phyloP scores from a whole-genome alignment of 1,139 yeast species.

The Sugiyamaella novakii region DNA sequence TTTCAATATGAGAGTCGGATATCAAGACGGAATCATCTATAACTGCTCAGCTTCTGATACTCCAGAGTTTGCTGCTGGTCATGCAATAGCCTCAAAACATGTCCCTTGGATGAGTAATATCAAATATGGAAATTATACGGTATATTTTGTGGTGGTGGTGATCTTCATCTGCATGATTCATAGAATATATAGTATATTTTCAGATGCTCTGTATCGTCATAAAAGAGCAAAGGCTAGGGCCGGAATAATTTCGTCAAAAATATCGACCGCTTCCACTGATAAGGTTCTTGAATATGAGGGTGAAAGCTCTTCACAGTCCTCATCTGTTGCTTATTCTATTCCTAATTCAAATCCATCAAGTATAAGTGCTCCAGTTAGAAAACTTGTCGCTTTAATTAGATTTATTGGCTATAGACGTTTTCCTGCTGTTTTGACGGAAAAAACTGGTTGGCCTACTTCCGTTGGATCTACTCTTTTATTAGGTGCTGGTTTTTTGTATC shows the following conservation, averaged over 20 bases:
- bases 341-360: conserved; percentile 14
- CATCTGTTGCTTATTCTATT: not conserved
- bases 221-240: conserved; percentile 5
- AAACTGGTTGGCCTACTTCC: conserved; percentile 55
- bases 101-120: conserved; percentile 48
- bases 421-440: conserved; percentile 44
- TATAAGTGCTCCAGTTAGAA: conserved; percentile 11
- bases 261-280: not conserved
- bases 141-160: conserved; percentile 49
- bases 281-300: conserved; percentile 20
- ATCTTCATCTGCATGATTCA: conserved; percentile 48
- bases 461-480: conserved; percentile 52
- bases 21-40: conserved; percentile 27
- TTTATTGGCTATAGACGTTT: conserved; percentile 53
- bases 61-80: conserved; percentile 39
- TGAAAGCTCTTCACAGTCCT: not conserved
- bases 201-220: conserved; percentile 11
- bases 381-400: conserved; percentile 47
- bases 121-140: conserved; percentile 50
- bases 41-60: conserved; percentile 31
- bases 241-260: not conserved
- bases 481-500: conserved; percentile 48
- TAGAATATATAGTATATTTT: conserved; percentile 43
- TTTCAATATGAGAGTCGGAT: conserved; percentile 17
- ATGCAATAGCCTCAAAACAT: conserved; percentile 44